Base-by-base conservation (phyloP, 306 rosid genomes). In the Betula pendula region DNA sequence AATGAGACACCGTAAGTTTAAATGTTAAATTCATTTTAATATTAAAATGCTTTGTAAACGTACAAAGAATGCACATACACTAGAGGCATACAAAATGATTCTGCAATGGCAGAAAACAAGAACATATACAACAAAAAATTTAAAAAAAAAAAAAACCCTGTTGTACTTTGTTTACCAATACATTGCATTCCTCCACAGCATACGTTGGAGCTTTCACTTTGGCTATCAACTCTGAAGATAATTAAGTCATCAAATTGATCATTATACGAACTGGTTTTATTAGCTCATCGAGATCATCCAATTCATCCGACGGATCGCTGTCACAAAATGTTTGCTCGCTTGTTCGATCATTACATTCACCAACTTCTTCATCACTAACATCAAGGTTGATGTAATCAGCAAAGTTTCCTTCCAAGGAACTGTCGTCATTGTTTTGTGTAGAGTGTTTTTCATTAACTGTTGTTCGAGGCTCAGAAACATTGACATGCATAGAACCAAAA, bases 241-340 rank as follows among this genome's bases (percentile, higher is more conserved):
- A 56, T 50, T 70, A 76, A 22, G 66, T 52, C 8, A 70, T 74
- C 59, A 63, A 52, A 25, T 76, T 29, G 66, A 56, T 58, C 90
- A 90, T 77, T 71, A 91, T 55, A n/a, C 78, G 85, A 79, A 88
- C 16, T 1, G 92, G 96, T 84, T 90, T 87, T 49, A 87, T 84
- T 49, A 77, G 84, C 59, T 85, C 88, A 72, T 87, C 96, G 49
- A 75, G 78, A 83, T 83, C 87, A 31, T 88, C 90, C 52, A 84
- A 53, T 19, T 77, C 62, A 72, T 89, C 88, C 12, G 85, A 70
- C 20, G 71, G 31, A 71, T 84, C 87, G 49, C 82, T 76, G 65
- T 87, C 88, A 62, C 75, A 71, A 43, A 80, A 75, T 13, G 77
- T 40, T 71, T 47, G 87, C 82, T 79, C 75, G 20, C 71, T 72